These are phyloP conservation scores for Erigeron philadelphicus DNA, from an alignment of 140 eudicot species.

Conservation along the genomic window DNA sequence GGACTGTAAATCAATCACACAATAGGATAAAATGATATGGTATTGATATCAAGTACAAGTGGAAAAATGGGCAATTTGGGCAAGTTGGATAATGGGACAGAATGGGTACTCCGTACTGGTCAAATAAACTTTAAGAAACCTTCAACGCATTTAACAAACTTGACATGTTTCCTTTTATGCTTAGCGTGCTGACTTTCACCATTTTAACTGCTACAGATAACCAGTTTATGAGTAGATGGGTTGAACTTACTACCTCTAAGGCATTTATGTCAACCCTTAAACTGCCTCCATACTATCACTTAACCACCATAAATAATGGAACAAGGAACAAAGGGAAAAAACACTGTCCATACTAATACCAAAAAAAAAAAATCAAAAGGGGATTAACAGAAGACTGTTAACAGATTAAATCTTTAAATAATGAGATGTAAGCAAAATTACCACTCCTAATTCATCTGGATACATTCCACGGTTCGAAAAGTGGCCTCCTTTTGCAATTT, in stretches of 20 bases:
- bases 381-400: too few species aligned
- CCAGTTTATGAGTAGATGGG: neutral
- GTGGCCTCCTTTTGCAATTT: constrained; percentile 71
- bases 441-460: constrained; percentile 97
- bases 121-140: neutral
- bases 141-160: neutral
- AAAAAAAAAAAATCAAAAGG: too few species aligned
- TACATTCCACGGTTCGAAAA: constrained; percentile 66
- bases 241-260: neutral
- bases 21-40: neutral
- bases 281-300: neutral
- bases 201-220: neutral
- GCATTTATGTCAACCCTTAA: neutral
- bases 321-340: too few species aligned
- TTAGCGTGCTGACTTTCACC: neutral
- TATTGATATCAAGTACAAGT: too few species aligned
- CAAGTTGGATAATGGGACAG: too few species aligned
- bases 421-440: constrained; percentile 26
- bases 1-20: neutral
- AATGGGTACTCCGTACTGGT: too few species aligned
- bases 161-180: neutral
- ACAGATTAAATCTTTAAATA: too few species aligned
- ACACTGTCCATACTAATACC: too few species aligned
- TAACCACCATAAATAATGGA: neutral
- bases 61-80: too few species aligned